Evolutionary conservation across 441 rosid species (phyloP), one percentile per base, ranked within the genome.

Genomic region (Mallotus japonicus): DNA sequence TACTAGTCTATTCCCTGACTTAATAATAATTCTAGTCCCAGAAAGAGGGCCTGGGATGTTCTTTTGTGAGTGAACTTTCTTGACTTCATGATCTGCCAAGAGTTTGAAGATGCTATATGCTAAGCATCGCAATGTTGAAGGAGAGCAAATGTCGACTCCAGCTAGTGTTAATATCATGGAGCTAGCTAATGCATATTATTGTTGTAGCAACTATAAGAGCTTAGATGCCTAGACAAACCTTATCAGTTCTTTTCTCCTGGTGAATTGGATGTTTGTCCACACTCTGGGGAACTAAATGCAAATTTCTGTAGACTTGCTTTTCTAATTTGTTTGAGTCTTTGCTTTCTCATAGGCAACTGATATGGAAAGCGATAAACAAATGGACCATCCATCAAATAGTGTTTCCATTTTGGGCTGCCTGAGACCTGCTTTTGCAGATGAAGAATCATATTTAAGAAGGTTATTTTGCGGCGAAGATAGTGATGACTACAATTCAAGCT

Each of bases 321-420:
- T 34, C 51, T 58, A 61, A 79, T 65, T 50, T 62, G 22, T 50
- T 76, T 61, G 51, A 57, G 22, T 75, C 76, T 78, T 65, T 66
- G 24, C 73, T 65, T 79, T 85, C 57, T 62, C 74, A 68, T 79
- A 90, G 99, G 91, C 90, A 46, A 77, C 82, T 71, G 78, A 76
- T 49, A 59, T 72, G 80, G 91, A 87, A 75, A 83, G 82, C 77
- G 84, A 79, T 75, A 86, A 75, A 77, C 83, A 83, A 80, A 88
- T 88, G 92, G 90, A 86, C 79, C 77, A 83, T 81, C 95, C 97
- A 11, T 88, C 97, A 73, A 94, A 94, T 84, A 96, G 94, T 70
- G 90, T 92, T 34, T 88, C 97, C 53, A 86, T 94, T 77, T 75
- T 88, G 49, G 95, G 92, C 20, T 91, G 89, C 84, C 87, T 93